A percentile compares a stretch with the other conserved stretches of the same genome.
These are phyloP conservation scores for Fusarium praegraminearum DNA, from an alignment of 2,329 filamentous ascomycete genomes.

Conservation along the genomic window DNA sequence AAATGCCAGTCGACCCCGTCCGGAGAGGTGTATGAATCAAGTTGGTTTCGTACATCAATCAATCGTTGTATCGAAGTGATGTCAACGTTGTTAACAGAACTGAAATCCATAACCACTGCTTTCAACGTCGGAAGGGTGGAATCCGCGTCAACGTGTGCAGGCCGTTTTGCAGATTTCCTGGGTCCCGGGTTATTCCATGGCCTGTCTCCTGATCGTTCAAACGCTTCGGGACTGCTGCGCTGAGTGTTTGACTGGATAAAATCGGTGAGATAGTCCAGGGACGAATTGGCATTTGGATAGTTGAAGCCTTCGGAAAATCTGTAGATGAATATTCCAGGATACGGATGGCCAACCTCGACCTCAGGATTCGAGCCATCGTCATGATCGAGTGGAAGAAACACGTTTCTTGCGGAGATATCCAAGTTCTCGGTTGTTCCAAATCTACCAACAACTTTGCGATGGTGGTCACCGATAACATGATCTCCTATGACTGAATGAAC, in stretches of 20 bases:
- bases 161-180: slow-evolving; percentile 57
- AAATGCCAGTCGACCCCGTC: slow-evolving; percentile 94
- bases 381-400: slow-evolving; percentile 89
- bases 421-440: slow-evolving; percentile 67
- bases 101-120: slow-evolving; percentile 94
- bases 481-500: slow-evolving; percentile 87
- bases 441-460: slow-evolving; percentile 59
- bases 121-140: slow-evolving; percentile 76
- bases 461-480: slow-evolving; percentile 74
- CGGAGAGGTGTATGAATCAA: slow-evolving; percentile 85
- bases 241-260: slow-evolving; percentile 79
- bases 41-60: slow-evolving; percentile 93
- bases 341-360: slow-evolving; percentile 81
- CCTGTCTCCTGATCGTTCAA: slow-evolving; percentile 76
- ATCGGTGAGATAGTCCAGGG: slow-evolving; percentile 80
- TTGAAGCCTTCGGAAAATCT: slow-evolving; percentile 95
- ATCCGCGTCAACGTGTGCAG: slow-evolving; percentile 48
- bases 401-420: slow-evolving; percentile 72
- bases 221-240: slow-evolving; percentile 78
- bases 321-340: slow-evolving; percentile 96
- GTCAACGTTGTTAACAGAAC: slow-evolving; percentile 92
- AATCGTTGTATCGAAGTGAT: slow-evolving; percentile 92
- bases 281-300: slow-evolving; percentile 92
- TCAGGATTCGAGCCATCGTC: slow-evolving; percentile 91
- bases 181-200: slow-evolving; percentile 97